A percentile compares a stretch with the other conserved stretches of the same genome.
phyloP scores from a whole-genome alignment of 1,284 basidiomycete species.

The Pisolithus thermaeus region DNA sequence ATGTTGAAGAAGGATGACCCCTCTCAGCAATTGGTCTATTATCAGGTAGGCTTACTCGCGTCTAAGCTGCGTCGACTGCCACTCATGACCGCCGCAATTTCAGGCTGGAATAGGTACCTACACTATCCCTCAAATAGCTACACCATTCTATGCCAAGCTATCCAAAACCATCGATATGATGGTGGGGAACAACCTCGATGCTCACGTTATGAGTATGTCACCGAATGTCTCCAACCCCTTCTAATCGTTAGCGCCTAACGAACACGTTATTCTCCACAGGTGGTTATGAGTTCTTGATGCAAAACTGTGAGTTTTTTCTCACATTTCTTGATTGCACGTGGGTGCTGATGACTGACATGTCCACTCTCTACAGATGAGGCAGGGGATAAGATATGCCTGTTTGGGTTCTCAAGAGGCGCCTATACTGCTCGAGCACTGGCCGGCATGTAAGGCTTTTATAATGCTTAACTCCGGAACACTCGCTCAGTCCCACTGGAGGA shows the following conservation, averaged over 20 bases:
- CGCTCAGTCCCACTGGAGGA: constrained; percentile 33
- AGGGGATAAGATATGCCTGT: constrained; percentile 41
- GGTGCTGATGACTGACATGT: not conserved
- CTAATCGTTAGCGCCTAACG: not conserved
- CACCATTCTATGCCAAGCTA: constrained; percentile 32
- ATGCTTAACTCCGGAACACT: too few species aligned
- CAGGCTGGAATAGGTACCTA: constrained; percentile 54
- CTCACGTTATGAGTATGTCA: constrained; percentile 43
- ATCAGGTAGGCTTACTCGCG: constrained; percentile 36
- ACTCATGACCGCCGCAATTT: not conserved
- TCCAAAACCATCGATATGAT: constrained; percentile 44
- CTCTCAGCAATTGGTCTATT: constrained; percentile 48
- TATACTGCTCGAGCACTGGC: constrained; percentile 51
- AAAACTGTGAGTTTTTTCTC: constrained; percentile 41
- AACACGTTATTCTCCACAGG: constrained; percentile 22
- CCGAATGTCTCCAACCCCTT: not conserved
- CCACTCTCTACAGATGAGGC: constrained; percentile 28
- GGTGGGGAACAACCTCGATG: constrained; percentile 43
- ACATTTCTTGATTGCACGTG: not conserved
- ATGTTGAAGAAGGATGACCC: constrained; percentile 50
- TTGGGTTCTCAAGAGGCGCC: constrained; percentile 51
- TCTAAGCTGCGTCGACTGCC: not conserved
- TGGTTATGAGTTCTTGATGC: constrained; percentile 58
- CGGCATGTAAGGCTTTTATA: constrained; percentile 32
- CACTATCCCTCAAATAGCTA: constrained; percentile 42